Evolutionary conservation across 2,329 filamentous ascomycete species (phyloP), one percentile per base, ranked within the genome.

Genomic region (Pseudogymnoascus sp.): DNA sequence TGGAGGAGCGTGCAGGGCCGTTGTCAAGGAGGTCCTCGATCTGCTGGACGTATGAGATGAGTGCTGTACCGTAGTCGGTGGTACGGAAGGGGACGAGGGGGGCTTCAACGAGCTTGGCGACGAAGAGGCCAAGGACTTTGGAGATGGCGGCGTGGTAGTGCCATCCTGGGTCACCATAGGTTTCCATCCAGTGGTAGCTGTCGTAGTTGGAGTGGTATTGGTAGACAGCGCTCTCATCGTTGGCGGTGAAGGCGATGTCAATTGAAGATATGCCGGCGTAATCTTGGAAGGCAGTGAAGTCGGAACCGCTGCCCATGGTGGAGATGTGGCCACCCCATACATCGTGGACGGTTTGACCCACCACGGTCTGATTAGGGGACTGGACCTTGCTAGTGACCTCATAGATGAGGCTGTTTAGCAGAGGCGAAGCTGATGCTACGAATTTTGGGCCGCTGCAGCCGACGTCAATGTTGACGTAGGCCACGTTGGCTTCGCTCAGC

Each of bases 191-290:
- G 70, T 87, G 79, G 72, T 90, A 93, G 35, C 83, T 89, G 72
- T 96, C 91, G 72, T 93, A 96, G 75, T 95, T 95, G 66, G 84
- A 84, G 73, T 96, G 90, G 71, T 95, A 96, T 67, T 89, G 87
- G 71, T 88, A 90, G 6, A 90, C 77, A 0, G 86, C 81, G 19
- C 64, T 66, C 24, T 56, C 63, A 6, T 79, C 75, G 63, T 69
- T 66, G 7, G 72, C 71, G 0, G 70, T 69, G 42, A 85, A 85
- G 2, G 82, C 81, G 19, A 87, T 76, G 65, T 89, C 85, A 8
- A 87, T 68, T 70, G 82, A 83, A 37, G 77, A 68, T 61, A 79
- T 72, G 13, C 77, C 78, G 1, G 76, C 76, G 66, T 79, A 80
- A 69, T 88, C 85, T 62, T 88, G 80, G 72, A 89, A 89, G 0